Evolutionary conservation across 2,329 filamentous ascomycete genomes (phyloP), one percentile per base, ranked within the genome.

Genomic region (Immersiporthe knoxdaviesiana): DNA sequence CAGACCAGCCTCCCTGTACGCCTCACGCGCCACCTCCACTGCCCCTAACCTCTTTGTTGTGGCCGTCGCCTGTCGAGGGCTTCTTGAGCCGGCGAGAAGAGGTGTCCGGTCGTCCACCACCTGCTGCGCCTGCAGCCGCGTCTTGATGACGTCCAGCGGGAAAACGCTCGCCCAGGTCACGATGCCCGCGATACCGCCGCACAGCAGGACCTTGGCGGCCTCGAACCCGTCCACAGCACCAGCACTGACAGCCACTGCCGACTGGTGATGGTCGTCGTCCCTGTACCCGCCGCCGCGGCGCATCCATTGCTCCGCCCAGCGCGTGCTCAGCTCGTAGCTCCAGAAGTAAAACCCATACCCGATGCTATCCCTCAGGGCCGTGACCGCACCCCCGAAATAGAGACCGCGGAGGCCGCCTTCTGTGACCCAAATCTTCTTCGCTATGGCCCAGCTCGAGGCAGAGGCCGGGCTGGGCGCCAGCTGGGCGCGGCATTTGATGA

Each of bases 271-370:
- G 37, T n/a, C 52, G 14, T 27, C 58, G 14, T n/a, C 56, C 24
- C 7, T n/a, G n/a, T n/a, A n/a, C n/a, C n/a, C n/a, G n/a, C n/a
- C n/a, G n/a, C n/a, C 21, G 39, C 56, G 47, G 35, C 67, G 41
- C 67, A 61, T 30, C 67, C 67, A 65, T 18, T 27, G 24, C 47
- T 82, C 81, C 78, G 89, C 83, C 66, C 83, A 81, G 47, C 87
- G 85, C 72, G 91, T 93, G 72, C 85, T 88, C 69, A 94, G 82
- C 79, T 97, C 92, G 76, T 97, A 98, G 1, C 91, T 91, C 92
- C 92, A 97, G 79, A 98, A 98, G 77, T 97, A 98, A 79, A 97
- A 97, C 0, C 94, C 95, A 80, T 97, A 98, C n/a, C 95, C 95
- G 67, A 97, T 87, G 69, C 91, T 91, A 79, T 98, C 95, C 63